Conservation (phyloP, 306 rosid species). For the Pyrus bretschneideri region DNA sequence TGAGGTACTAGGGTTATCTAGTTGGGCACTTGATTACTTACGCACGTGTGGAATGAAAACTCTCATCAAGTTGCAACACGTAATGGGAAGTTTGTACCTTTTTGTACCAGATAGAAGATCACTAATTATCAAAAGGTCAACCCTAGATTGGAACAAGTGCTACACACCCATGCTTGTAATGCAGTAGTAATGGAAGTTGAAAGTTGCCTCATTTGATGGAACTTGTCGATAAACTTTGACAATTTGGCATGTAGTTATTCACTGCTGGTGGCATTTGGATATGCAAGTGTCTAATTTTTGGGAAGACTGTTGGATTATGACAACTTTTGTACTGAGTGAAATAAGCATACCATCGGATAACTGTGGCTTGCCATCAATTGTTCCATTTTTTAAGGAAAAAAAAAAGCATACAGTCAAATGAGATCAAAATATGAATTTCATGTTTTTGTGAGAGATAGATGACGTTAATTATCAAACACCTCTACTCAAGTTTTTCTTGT, state of each 20-base stretch:
- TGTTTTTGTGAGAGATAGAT: no score
- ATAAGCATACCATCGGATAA: rapidly evolving
- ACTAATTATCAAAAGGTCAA: slow-evolving; percentile 1
- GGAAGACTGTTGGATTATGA: no score
- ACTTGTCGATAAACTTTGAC: background rate
- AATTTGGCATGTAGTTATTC: background rate
- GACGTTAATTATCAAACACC: background rate
- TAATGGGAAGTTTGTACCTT: slow-evolving; percentile 11
- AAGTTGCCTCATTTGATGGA: slow-evolving; percentile 2
- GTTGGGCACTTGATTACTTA: background rate
- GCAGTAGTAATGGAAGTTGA: slow-evolving; percentile 1
- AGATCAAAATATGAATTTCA: no score
- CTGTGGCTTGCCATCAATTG: rapidly evolving
- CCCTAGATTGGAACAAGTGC: slow-evolving; percentile 16
- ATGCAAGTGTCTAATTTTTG: background rate
- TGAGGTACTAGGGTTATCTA: background rate
- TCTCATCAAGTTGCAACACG: background rate
- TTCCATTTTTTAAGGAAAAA: no score
- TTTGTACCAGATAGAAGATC: slow-evolving; percentile 29
- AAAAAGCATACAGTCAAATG: no score
- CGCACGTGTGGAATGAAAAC: background rate
- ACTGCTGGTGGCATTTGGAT: background rate
- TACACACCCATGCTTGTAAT: slow-evolving; percentile 6
- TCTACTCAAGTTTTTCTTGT: background rate
- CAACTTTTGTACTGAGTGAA: no score